Evolutionary conservation across 768 basidiomycete species (phyloP).

Genomic region (Phylloporus arenicola): DNA sequence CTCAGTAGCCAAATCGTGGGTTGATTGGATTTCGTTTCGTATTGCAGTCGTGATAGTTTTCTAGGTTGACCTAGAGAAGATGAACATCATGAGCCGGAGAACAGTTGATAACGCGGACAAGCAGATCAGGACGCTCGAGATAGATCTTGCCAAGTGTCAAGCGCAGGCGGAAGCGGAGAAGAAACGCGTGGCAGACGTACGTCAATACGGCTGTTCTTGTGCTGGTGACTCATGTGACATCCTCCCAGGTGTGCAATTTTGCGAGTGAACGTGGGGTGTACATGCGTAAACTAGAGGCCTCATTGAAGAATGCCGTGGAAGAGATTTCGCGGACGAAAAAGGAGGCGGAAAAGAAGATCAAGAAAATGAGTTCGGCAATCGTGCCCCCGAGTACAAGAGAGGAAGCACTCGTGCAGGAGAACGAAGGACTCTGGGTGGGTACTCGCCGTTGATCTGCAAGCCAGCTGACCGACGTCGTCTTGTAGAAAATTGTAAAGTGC

Average conservation of each 20-base stretch:
- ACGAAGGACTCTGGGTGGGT: conserved; percentile 57
- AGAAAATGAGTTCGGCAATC: conserved; percentile 33
- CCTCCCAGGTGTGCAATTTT: conserved; percentile 23
- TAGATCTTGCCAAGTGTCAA: conserved; percentile 31
- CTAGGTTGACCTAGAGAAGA: conserved; percentile 43
- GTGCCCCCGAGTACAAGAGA: conserved; percentile 29
- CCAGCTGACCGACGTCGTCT: not conserved
- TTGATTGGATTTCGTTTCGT: not conserved
- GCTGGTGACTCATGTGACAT: not conserved
- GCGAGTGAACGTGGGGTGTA: conserved; percentile 29
- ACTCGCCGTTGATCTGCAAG: not conserved
- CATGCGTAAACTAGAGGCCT: conserved; percentile 19
- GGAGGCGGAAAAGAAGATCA: conserved; percentile 51
- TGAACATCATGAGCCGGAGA: conserved; percentile 33
- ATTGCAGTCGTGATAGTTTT: not conserved
- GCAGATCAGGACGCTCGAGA: conserved; percentile 28
- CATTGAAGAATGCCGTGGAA: conserved; percentile 36
- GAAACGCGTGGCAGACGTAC: conserved; percentile 37
- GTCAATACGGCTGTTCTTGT: conserved; percentile 1
- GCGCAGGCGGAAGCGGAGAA: conserved; percentile 35
- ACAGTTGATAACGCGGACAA: conserved; percentile 24
- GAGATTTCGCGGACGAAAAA: conserved; percentile 42
- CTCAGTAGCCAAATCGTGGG: conserved; percentile 57
- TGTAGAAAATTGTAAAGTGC: conserved; percentile 72
- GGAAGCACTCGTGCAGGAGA: conserved; percentile 41